Evolutionary conservation across 768 basidiomycete genomes (phyloP).

Genomic region (Porphyrellus cyaneotinctus): DNA sequence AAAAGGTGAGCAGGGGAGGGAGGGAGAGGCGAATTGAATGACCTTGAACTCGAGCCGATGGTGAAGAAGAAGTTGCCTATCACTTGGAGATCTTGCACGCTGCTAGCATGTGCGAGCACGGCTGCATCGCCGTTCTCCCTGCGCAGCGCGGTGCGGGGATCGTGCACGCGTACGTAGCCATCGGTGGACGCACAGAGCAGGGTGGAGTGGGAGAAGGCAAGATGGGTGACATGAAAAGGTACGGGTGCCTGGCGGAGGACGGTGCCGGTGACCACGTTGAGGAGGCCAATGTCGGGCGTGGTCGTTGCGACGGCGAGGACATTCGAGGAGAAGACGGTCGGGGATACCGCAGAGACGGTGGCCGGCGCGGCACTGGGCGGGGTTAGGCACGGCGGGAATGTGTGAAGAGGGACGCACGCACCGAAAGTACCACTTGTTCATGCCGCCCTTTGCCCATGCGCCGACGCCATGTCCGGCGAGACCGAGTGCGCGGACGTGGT

Average conservation of each 20-base stretch:
- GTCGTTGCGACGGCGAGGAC: slow-evolving; percentile 57
- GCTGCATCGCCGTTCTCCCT: slow-evolving; percentile 48
- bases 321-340: slow-evolving; percentile 48
- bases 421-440: slow-evolving; percentile 80
- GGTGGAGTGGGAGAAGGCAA: slow-evolving; percentile 60
- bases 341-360: slow-evolving; percentile 41
- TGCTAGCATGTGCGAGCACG: slow-evolving; percentile 76
- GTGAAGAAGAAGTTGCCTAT: slow-evolving; percentile 80
- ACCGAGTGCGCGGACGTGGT: slow-evolving; percentile 66
- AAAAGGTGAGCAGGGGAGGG: slow-evolving; percentile 9
- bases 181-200: slow-evolving; percentile 70
- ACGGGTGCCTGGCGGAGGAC: slow-evolving; percentile 53
- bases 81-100: slow-evolving; percentile 76
- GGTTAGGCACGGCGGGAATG: slow-evolving; percentile 3
- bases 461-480: slow-evolving; percentile 63
- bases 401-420: slow-evolving; percentile 35
- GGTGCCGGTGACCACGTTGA: slow-evolving; percentile 72
- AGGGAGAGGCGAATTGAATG: not conserved
- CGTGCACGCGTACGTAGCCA: slow-evolving; percentile 68
- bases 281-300: slow-evolving; percentile 57
- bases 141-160: slow-evolving; percentile 57
- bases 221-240: slow-evolving; percentile 58
- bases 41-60: slow-evolving; percentile 87
- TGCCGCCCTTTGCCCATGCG: slow-evolving; percentile 79
- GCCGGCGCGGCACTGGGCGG: slow-evolving; percentile 27